Base-by-base conservation (phyloP, 2,329 filamentous ascomycete genomes). In the Colletotrichum spaethianum region DNA sequence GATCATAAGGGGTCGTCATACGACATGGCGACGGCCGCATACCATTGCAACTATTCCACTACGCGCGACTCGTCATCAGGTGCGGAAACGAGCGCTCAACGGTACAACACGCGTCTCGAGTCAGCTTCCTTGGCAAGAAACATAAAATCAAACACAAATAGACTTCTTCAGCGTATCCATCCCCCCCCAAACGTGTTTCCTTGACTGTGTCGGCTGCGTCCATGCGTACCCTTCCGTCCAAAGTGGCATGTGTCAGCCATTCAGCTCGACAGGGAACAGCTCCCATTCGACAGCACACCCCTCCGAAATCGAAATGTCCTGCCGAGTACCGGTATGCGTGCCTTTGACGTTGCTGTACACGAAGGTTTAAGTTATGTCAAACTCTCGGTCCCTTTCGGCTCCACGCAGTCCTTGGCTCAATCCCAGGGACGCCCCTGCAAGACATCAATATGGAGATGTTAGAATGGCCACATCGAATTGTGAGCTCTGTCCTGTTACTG, bases 241-340 rank as follows among this genome's bases (percentile, higher is more conserved):
- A 71, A 1, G 11, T 57, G 0, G 33, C 5, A 18, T 67, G 56
- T 63, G 68, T 63, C 63, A 71, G 48, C 7, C 18, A 18, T 48
- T 67, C 68, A 71, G 68, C 68, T 71, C 33, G 68, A 57, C 63
- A 71, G 2, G 68, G 68, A 63, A 40, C 38, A n/a, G 36, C 31
- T 56, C 12, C 4, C n/a, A 33, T 50, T 46, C 12, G 20, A 16
- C 28, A 33, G 20, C 64, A 42, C 64, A 28, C 44, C 36, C 36
- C 36, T 50, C 26, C 9, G 18, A 60, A 9, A 23, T 18, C 23
- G 16, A 5, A 52, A 38, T 33, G n/a, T 12, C 42, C 28, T 42
- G 26, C 4, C 26, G 26, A 31, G 48, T 4, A 4, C 7, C n/a
- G 4, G 23, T 18, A 12, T 4, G 40, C 12, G 42, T 23, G 42